Percentiles rank a stretch among this genome's conserved stretches.
Evolutionary conservation across 176 grass and related monocot species (phyloP).

Genomic region (Oryza meyeriana): DNA sequence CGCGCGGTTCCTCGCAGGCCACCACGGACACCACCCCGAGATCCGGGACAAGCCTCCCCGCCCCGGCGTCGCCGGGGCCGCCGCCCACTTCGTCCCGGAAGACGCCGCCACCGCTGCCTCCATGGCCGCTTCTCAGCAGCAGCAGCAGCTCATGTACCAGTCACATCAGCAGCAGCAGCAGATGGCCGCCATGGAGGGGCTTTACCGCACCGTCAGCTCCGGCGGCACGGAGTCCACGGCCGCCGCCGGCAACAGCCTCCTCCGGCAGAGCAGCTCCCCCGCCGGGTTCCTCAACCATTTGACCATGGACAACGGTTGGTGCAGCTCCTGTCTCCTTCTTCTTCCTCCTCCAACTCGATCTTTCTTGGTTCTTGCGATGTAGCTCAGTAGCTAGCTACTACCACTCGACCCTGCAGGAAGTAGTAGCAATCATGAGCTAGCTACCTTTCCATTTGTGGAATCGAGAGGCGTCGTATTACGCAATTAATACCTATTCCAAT

Average conservation of each 20-base stretch:
- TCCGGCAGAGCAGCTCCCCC: constrained; percentile 88
- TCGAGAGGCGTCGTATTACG: background rate
- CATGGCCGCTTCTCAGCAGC: constrained; percentile 24
- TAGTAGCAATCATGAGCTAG: constrained; percentile 37
- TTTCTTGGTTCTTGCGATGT: constrained; percentile 11
- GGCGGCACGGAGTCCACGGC: constrained; percentile 24
- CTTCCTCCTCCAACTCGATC: background rate
- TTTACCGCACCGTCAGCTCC: constrained; percentile 57
- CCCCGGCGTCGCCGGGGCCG: constrained; percentile 5
- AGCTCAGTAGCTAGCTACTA: constrained; percentile 20
- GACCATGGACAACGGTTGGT: constrained; percentile 63
- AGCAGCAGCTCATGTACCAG: constrained; percentile 65
- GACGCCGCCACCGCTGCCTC: background rate
- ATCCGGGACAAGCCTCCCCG: constrained; percentile 45
- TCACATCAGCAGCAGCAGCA: constrained; percentile 53
- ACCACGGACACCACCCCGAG: constrained; percentile 35
- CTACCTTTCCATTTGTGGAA: constrained; percentile 41
- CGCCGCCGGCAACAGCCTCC: constrained; percentile 31
- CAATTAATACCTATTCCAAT: constrained; percentile 25
- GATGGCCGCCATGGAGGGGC: constrained; percentile 48
- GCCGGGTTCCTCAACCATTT: constrained; percentile 71
- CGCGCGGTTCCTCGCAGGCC: constrained; percentile 46
- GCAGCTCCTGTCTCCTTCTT: background rate
- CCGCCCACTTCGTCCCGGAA: constrained; percentile 38
- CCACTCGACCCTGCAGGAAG: background rate